Conservation (phyloP, 176 grass and related monocot genomes). For the Eragrostis curvula region DNA sequence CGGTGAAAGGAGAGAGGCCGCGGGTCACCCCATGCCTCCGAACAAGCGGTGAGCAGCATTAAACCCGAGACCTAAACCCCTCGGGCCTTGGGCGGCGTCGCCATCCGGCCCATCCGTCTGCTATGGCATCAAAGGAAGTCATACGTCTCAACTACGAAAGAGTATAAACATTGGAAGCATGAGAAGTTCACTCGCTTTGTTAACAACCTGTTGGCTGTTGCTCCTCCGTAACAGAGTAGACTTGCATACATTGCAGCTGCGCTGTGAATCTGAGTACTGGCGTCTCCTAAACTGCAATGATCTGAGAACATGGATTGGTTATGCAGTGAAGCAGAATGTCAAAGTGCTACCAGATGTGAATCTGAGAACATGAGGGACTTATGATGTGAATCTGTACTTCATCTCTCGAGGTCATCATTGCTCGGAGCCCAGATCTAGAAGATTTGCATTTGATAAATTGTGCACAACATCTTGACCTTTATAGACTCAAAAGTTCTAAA, state of each 20-base stretch:
- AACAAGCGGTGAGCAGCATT: no score
- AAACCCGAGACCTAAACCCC: no score
- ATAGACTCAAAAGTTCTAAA: conserved; percentile 33
- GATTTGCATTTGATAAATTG: conserved; percentile 33
- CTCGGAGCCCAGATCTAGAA: conserved; percentile 35
- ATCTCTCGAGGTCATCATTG: conserved; percentile 20
- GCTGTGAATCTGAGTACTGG: conserved; percentile 4
- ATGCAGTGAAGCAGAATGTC: conserved; percentile 37
- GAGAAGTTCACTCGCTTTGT: conserved; percentile 33
- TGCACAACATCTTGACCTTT: not conserved
- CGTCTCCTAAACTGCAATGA: conserved; percentile 27
- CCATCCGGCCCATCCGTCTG: no score
- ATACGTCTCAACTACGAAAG: no score
- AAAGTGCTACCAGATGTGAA: conserved; percentile 34
- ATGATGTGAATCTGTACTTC: conserved; percentile 13
- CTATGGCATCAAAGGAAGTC: no score
- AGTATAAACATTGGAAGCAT: conserved; percentile 2
- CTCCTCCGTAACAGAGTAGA: conserved; percentile 29
- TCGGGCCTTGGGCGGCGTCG: no score
- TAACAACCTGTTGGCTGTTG: conserved; percentile 42
- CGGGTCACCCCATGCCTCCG: no score
- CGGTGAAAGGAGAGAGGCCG: no score
- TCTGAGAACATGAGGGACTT: not conserved
- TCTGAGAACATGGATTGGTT: conserved; percentile 40
- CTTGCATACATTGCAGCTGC: conserved; percentile 25